Percentiles rank a stretch among this genome's conserved stretches.
Conservation (phyloP, 495 filamentous ascomycete genomes). For the Arthonia radiata region DNA sequence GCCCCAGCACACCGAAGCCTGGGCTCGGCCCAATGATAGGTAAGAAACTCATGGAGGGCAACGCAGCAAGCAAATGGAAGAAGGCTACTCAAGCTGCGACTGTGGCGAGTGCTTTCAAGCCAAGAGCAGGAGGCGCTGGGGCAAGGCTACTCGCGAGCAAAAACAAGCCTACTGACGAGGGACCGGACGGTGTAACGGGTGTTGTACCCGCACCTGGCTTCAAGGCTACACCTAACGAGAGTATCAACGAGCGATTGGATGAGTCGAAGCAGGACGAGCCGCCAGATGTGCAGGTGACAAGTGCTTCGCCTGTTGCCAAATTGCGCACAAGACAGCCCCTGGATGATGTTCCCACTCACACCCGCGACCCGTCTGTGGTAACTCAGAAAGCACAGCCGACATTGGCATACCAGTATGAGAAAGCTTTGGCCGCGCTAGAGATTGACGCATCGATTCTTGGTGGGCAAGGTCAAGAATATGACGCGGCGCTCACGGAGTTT, state of each 20-base stretch:
- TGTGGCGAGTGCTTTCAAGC: conserved; percentile 63
- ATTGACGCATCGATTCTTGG: conserved; percentile 46
- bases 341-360: no score
- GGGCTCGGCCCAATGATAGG: conserved; percentile 84
- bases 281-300: no score
- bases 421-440: conserved; percentile 38
- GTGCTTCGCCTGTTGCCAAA: no score
- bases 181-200: conserved; percentile 65
- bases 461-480: conserved; percentile 44
- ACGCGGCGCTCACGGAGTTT: conserved; percentile 61
- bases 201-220: conserved; percentile 75
- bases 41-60: conserved; percentile 21
- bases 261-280: no score
- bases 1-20: conserved; percentile 42
- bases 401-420: conserved; percentile 3
- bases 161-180: conserved; percentile 23
- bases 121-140: conserved; percentile 55
- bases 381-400: conserved; percentile 16
- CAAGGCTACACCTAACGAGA: conserved; percentile 11
- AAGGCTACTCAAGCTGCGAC: conserved; percentile 48
- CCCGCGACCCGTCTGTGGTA: no score
- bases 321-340: no score
- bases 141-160: conserved; percentile 39
- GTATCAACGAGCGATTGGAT: conserved; percentile 6
- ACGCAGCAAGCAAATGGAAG: conserved; percentile 27